phyloP scores from a whole-genome alignment of 306 rosid species.

The Lotus japonicus region DNA sequence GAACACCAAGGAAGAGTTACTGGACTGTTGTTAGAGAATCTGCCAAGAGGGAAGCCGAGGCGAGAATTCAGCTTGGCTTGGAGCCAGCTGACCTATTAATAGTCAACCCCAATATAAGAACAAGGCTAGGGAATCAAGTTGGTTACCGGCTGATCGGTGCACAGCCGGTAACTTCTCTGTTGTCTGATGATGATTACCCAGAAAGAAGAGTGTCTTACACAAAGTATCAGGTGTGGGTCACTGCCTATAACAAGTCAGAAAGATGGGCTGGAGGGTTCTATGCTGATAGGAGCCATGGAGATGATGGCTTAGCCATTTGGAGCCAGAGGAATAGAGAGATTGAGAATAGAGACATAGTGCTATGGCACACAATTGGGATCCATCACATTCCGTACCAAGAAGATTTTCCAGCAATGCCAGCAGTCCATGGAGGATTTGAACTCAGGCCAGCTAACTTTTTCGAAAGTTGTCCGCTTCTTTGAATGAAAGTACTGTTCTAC shows the following conservation, averaged over 20 bases:
- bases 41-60: slow-evolving; percentile 59
- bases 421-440: slow-evolving; percentile 72
- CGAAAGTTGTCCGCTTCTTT: slow-evolving; percentile 55
- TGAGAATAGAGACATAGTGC: slow-evolving; percentile 69
- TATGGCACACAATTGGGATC: slow-evolving; percentile 82
- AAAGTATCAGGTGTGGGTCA: slow-evolving; percentile 70
- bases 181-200: slow-evolving; percentile 66
- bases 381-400: slow-evolving; percentile 86
- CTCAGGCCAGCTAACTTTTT: slow-evolving; percentile 83
- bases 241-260: slow-evolving; percentile 73
- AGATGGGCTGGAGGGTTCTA: slow-evolving; percentile 85
- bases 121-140: slow-evolving; percentile 57
- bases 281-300: slow-evolving; percentile 73
- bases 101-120: slow-evolving; percentile 57
- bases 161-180: slow-evolving; percentile 46
- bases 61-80: slow-evolving; percentile 43
- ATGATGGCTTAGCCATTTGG: slow-evolving; percentile 84
- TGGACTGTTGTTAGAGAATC: slow-evolving; percentile 59
- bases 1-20: slow-evolving; percentile 64
- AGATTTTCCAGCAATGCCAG: slow-evolving; percentile 80
- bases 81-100: slow-evolving; percentile 59
- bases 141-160: slow-evolving; percentile 69
- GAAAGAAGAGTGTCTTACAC: slow-evolving; percentile 67
- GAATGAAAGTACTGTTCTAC: neutral
- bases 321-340: slow-evolving; percentile 69